Base-by-base conservation (phyloP, 441 rosid genomes). In the Populus hybrid region DNA sequence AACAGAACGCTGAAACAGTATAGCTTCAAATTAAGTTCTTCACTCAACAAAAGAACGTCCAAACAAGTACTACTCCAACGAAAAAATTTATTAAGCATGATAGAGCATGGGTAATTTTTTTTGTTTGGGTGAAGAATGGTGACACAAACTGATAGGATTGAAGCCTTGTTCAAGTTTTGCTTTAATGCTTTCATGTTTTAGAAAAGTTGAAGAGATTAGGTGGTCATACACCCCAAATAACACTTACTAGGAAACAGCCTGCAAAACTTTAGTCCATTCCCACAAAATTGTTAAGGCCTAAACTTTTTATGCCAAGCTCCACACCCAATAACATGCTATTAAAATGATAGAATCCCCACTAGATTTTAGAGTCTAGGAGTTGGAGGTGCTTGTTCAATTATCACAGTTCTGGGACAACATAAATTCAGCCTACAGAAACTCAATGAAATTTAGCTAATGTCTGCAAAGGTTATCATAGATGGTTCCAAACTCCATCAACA, bases 1-100 rank as follows among this genome's bases (percentile, higher is more conserved):
- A 24, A 24, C 3, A 59, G n/a, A 29, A 18, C 18, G 16, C 56
- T 45, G 56, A 61, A 64, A 69, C 29, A 73, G 53, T 64, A 50
- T 21, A 36, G 65, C 45, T 75, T 36, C 31, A 42, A 68, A 56
- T 68, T 53, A 74, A 76, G 24, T 26, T 75, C 69, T 64, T 29
- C 74, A 70, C 68, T 24, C 68, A 72, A 7, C 67, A 70, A 14
- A 64, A 53, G 23, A 63, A 63, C 21, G 45, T 65, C 64, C 38
- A 1, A 77, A 71, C 21, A 3, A 50, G 72, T 38, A 6, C 42
- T 53, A 33, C 11, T 29, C 56, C 12, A 40, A 18, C 65, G 35
- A 56, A 64, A 21, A 11, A 23, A 45, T 3, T 14, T 45, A 45
- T 45, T 14, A 45, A 12, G 56, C 56, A 45, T 45, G 56, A 45